Evolutionary conservation across 371 early-diverging fungal species (phyloP).

Genomic region (Lichtheimia corymbifera): DNA sequence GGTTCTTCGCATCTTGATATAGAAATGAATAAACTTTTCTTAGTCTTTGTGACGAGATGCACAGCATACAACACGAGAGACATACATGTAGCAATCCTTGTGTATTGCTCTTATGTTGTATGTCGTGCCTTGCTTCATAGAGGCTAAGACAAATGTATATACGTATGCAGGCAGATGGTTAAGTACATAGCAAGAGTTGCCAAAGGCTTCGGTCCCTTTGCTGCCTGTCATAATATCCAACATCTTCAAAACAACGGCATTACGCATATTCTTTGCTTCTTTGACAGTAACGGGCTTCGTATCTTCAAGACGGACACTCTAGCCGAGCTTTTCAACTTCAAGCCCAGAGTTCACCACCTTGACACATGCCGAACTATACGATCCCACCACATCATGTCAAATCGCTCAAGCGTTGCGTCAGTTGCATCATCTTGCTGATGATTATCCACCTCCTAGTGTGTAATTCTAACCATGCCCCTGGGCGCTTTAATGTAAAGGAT

Average conservation of each 20-base stretch:
- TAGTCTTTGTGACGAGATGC: too few species aligned
- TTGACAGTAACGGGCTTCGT: conserved; percentile 62
- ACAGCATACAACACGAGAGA: too few species aligned
- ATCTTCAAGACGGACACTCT: conserved; percentile 37
- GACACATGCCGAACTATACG: conserved; percentile 67
- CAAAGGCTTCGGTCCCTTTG: conserved; percentile 88
- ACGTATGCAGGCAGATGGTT: too few species aligned
- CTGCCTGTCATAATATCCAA: conserved; percentile 61
- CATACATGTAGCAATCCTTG: too few species aligned
- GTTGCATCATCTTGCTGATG: conserved; percentile 71
- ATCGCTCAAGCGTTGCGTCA: conserved; percentile 77
- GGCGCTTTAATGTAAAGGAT: too few species aligned
- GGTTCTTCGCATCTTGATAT: too few species aligned
- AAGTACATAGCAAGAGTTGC: too few species aligned
- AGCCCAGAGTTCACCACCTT: conserved; percentile 71
- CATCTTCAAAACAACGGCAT: conserved; percentile 57
- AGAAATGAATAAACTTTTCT: too few species aligned
- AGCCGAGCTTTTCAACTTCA: conserved; percentile 22
- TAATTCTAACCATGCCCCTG: too few species aligned
- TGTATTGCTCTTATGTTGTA: too few species aligned
- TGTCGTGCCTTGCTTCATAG: too few species aligned
- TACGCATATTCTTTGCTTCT: conserved; percentile 75
- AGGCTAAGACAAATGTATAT: too few species aligned
- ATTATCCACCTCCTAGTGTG: conserved; percentile 62
- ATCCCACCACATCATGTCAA: conserved; percentile 62